Evolutionary conservation across 805 yeast genomes (phyloP).

Genomic region (Candida dendrica): DNA sequence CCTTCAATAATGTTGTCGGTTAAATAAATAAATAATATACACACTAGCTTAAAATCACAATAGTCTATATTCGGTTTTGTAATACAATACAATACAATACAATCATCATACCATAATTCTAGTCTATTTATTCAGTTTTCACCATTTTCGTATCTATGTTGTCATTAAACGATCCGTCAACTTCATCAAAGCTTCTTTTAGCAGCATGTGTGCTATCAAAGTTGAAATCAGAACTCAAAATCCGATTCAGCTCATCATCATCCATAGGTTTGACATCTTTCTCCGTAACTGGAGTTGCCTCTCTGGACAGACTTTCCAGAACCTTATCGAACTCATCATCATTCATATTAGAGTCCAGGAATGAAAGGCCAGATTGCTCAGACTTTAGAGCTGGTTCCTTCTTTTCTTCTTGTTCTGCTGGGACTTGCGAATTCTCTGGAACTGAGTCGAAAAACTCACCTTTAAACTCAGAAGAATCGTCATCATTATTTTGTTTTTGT

Average conservation of each 20-base stretch:
- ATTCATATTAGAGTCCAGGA: constrained; percentile 8
- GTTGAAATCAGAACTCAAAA: constrained; percentile 14
- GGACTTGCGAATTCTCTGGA: neutral
- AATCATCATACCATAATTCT: neutral
- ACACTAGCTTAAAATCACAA: neutral
- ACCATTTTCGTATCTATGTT: neutral
- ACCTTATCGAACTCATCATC: constrained; percentile 22
- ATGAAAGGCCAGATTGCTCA: constrained; percentile 2
- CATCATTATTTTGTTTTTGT: neutral
- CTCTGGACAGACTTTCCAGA: constrained; percentile 19
- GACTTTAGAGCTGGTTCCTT: neutral
- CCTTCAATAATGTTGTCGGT: constrained; percentile 57
- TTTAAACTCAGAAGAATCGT: neutral
- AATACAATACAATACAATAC: neutral
- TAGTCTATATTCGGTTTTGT: neutral
- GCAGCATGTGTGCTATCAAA: constrained; percentile 1
- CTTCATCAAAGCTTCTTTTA: constrained; percentile 1
- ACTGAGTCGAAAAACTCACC: too few species aligned
- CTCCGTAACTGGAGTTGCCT: constrained; percentile 19
- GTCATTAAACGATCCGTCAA: neutral
- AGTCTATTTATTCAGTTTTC: neutral
- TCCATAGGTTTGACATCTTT: constrained; percentile 9
- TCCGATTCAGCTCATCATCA: constrained; percentile 20
- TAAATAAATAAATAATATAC: neutral
- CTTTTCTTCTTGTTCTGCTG: neutral